Base-by-base conservation (phyloP, 352 stramenopile genomes). In the Phytophthora macrochlamydospora region DNA sequence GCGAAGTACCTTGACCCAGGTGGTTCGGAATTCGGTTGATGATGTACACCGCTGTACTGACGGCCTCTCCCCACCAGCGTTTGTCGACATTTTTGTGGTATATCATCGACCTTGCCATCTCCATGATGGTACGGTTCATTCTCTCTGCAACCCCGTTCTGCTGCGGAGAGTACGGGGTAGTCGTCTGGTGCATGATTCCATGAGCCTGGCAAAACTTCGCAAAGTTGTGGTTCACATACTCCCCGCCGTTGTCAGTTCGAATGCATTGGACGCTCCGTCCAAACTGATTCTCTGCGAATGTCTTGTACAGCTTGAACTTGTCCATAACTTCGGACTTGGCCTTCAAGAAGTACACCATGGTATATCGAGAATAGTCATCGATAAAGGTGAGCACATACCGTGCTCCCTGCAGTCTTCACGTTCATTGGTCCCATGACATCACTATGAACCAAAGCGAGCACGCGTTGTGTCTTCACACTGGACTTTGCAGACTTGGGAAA, bases 181-280 rank as follows among this genome's bases (percentile, higher is more conserved):
- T 69, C n/a, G 38, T 68, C 43, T 76, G 24, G 37, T 69, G 67
- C 1, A 53, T 45, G 49, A 72, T 72, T 18, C 51, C 50, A 24
- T 56, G 24, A 48, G 24, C 35, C 7, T 37, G 7, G 14, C 12
- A 29, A 8, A 53, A 48, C 12, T 24, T 32, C 5, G 53, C 40
- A 29, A 65, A 53, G 2, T 57, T n/a, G 18, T 55, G 46, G 38
- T 43, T 38, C 14, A 48, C 30, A 30, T 67, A 76, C 35, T 76
- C 68, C 7, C 40, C 37, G 6, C 59, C 70, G 33, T 74, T 71
- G 46, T 76, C 63, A 13, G 6, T 46, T 7, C 40, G 40, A 46
- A 46, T 46, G 40, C 40, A 46, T 5, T 13, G 40, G 18, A 46
- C 18, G 14, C 40, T 46, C 8, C 18, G 40, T 7, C 3, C 18